phyloP scores from a whole-genome alignment of 768 basidiomycete species.

The Podaxis carcinomalis region DNA sequence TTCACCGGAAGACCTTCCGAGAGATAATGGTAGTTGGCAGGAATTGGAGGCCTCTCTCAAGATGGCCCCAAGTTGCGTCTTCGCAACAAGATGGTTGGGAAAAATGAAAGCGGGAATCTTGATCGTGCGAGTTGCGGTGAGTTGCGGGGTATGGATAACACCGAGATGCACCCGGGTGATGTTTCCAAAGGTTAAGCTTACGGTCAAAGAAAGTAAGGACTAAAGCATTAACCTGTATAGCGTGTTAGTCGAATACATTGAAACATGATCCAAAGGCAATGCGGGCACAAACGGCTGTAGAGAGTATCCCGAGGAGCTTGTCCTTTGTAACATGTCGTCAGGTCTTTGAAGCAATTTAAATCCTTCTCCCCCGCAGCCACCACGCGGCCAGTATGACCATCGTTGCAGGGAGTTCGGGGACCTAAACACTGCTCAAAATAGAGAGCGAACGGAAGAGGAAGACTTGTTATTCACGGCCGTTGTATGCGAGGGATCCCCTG shows the following conservation, averaged over 20 bases:
- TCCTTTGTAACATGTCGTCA: neutral
- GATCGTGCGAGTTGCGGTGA: neutral
- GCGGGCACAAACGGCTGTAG: neutral
- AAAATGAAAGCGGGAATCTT: neutral
- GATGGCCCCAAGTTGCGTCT: neutral
- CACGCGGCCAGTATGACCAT: neutral
- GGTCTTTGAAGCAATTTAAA: slow-evolving; percentile 1
- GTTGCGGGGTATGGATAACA: neutral
- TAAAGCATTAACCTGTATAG: slow-evolving; percentile 30
- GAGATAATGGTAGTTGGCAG: neutral
- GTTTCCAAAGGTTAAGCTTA: neutral
- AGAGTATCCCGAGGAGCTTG: neutral
- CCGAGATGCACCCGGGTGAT: neutral
- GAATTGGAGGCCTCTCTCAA: neutral
- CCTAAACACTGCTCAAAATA: neutral
- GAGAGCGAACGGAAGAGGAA: neutral
- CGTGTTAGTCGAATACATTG: slow-evolving; percentile 24
- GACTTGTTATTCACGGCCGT: neutral
- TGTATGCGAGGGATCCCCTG: neutral
- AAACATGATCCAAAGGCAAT: neutral
- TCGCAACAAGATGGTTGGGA: neutral
- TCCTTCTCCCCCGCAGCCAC: neutral
- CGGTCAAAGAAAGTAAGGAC: slow-evolving; percentile 19
- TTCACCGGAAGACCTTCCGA: neutral
- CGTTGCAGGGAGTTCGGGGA: neutral